Evolutionary conservation across 257 asterid genomes (phyloP), one percentile per base, ranked within the genome.

Genomic region (Przewalskia tangutica): DNA sequence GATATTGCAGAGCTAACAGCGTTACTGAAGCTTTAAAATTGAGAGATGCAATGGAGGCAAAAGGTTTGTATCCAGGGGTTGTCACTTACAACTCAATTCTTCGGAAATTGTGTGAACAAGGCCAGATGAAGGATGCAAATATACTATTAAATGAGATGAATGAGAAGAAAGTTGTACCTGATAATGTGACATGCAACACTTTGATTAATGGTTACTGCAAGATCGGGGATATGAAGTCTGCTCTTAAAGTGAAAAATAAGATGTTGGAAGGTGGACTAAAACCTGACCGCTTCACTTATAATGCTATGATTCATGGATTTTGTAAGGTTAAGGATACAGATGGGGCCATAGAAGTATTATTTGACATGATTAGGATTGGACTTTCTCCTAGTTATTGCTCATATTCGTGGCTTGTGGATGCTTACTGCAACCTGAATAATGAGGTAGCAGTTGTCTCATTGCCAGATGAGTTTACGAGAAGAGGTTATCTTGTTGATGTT

Each of bases 161-260:
- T 12, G 94, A 88, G 77, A 88, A 88, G 81, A 91, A 87, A 79
- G 82, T 95, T 54, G 89, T 90, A 20, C 95, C 99, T 3, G 95
- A 95, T 81, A 88, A 71, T 79, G 82, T 94, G 36, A 94, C 99
- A 1, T 95, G 98, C 53, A 95, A 95, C 89, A 95, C 99, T 0
- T 85, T 95, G 83, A 92, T 95, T 51, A 95, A 94, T 86, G 95
- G 95, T 53, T 93, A 95, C 83, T 87, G 93, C 92, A 93, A 95
- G 89, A 90, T 92, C 6, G 94, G 97, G 55, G 99, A 95, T 81
- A 91, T 90, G 94, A 56, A 79, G 65, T 94, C 98, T 34, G 93
- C 97, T 63, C 77, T 91, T 85, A 92, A 84, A 84, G 92, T 94
- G 79, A 87, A 88, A 79, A 84, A 82, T 44, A 94, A 86, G 87